Evolutionary conservation across 768 basidiomycete genomes (phyloP).

Genomic region (Tylopilus sp.): DNA sequence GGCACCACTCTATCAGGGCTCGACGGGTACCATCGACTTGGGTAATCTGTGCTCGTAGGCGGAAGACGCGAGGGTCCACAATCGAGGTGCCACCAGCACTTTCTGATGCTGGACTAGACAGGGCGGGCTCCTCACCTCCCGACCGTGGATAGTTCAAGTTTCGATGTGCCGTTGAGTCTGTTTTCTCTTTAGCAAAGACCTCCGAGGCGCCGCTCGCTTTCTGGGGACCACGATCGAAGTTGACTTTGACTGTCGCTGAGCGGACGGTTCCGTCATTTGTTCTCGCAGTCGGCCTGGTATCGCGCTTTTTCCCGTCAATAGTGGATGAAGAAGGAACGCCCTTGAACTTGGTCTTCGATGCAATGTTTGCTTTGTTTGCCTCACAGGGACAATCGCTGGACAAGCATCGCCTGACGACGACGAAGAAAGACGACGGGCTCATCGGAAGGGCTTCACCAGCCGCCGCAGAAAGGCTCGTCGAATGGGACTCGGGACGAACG

Average conservation of each 20-base stretch:
- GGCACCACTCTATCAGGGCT: slow-evolving; percentile 13
- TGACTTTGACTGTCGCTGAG: too few relatives aligned
- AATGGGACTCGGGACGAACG: neutral
- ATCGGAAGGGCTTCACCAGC: neutral
- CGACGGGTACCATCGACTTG: slow-evolving; percentile 4
- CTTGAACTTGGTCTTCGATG: neutral
- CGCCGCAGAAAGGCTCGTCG: neutral
- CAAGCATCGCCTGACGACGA: slow-evolving; percentile 12
- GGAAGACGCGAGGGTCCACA: slow-evolving; percentile 8
- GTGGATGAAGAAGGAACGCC: neutral
- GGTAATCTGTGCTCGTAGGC: slow-evolving; percentile 5
- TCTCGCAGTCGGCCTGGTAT: neutral
- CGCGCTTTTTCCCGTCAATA: neutral
- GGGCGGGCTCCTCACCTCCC: neutral
- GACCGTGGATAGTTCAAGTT: neutral
- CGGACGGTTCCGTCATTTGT: too few relatives aligned
- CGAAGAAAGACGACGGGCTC: neutral
- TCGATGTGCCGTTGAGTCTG: neutral
- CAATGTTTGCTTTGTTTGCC: neutral
- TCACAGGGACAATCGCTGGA: slow-evolving; percentile 14
- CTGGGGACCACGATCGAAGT: neutral
- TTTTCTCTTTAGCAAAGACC: neutral
- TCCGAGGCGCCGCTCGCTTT: neutral
- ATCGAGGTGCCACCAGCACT: neutral
- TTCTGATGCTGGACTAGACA: neutral